Conservation (phyloP, 495 filamentous ascomycete species). For the Aspergillus bertholletiae region DNA sequence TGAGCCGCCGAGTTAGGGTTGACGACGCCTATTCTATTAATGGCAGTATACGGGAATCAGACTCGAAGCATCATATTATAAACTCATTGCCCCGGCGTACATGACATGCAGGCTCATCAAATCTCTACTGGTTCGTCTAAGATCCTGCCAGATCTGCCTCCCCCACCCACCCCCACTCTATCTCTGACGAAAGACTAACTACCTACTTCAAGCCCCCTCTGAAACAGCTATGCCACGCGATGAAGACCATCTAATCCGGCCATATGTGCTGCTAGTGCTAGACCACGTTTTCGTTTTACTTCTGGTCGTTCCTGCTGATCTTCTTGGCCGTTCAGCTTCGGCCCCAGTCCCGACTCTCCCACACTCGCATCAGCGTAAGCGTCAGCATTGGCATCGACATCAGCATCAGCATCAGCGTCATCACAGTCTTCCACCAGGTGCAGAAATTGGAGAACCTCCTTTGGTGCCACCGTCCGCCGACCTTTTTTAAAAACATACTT, state of each 20-base stretch:
- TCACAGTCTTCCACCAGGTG: not conserved
- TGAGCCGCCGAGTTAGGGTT: not conserved
- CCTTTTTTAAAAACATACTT: constrained; percentile 80
- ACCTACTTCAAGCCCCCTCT: not conserved
- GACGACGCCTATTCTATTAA: not conserved
- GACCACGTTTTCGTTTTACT: not conserved
- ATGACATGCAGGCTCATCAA: not conserved
- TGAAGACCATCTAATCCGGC: not conserved
- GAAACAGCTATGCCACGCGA: not conserved
- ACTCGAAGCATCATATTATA: too few relatives aligned
- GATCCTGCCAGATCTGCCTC: not conserved
- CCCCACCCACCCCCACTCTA: not conserved
- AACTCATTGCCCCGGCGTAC: too few relatives aligned
- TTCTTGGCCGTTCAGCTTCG: too few relatives aligned
- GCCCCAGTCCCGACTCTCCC: too few relatives aligned
- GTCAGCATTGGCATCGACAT: not conserved
- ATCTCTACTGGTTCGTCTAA: not conserved
- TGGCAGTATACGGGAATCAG: not conserved
- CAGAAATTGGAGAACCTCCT: not conserved
- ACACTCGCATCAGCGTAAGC: too few relatives aligned
- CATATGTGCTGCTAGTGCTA: not conserved
- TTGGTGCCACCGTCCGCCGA: constrained; percentile 47
- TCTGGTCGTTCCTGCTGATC: too few relatives aligned
- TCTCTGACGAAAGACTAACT: not conserved
- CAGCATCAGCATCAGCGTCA: not conserved